A percentile compares a stretch with the other conserved stretches of the same genome.
Conservation (phyloP, 2,329 filamentous ascomycete species). For the Aspergillus hiratsukae region DNA sequence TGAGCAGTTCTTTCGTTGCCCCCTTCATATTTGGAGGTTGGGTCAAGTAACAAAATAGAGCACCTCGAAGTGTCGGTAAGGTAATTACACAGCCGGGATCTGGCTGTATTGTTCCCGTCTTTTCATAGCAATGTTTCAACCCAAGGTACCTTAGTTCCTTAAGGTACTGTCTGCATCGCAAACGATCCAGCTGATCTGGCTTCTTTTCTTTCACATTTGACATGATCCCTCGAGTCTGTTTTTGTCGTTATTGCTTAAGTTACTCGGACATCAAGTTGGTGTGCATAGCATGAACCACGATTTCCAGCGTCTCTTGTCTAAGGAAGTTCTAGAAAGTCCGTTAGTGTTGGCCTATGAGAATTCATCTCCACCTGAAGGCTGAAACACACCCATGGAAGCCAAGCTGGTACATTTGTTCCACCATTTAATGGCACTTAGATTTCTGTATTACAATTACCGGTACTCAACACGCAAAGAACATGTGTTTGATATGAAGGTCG, state of each 20-base stretch:
- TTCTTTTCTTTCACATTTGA: not conserved
- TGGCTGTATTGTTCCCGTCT: not conserved
- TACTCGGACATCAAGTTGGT: not conserved
- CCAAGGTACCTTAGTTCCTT: not conserved
- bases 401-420: not conserved
- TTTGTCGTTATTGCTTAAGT: not conserved
- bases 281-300: not conserved
- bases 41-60: not conserved
- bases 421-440: not conserved
- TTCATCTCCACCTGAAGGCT: not conserved
- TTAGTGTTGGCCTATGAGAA: not conserved
- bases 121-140: not conserved
- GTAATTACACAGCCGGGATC: not conserved
- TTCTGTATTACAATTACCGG: not conserved
- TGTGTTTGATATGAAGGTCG: not conserved
- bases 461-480: not conserved
- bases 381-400: not conserved
- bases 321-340: not conserved
- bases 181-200: not conserved
- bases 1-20: not conserved
- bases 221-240: not conserved
- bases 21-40: not conserved
- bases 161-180: not conserved
- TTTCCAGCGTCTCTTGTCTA: not conserved
- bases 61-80: not conserved